Base-by-base conservation (phyloP, 164 flowering plant species). In the Hamamelis virginiana region DNA sequence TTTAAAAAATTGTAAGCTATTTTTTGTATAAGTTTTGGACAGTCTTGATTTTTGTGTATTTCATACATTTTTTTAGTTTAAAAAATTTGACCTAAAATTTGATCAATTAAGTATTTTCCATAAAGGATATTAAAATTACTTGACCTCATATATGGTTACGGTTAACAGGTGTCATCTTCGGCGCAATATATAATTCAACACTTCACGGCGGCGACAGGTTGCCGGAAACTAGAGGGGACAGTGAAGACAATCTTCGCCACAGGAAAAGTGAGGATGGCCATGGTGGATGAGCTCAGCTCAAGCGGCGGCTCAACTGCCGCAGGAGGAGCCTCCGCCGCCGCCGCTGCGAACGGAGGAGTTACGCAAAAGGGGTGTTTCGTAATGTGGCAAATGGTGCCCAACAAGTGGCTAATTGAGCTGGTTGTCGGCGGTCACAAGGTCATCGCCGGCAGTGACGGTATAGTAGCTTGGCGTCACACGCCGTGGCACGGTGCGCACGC, bases 401-500 rank as follows among this genome's bases (percentile, higher is more conserved):
- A 83, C n/a, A 88, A 78, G 76, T 91, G 97, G 97, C 80, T 82
- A 14, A 72, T 91, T 46, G 97, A 91, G 84, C 86, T 91, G 13
- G 93, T 82, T 23, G 87, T 91, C 1, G 83, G 75, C 5, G 86
- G 86, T 4, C 86, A 83, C 66, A 91, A 87, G 74, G 84, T 91
- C 1, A 78, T 80, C 0, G 94, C 97, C n/a, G 97, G 95, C 8
- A 84, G 97, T 64, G 86, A 91, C 56, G 97, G 97, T 62, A 81
- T 72, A 28, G 82, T 89, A 26, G 95, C 94, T 43, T 91, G 97
- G 97, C 85, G 95, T 14, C 92, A 89, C 76, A 91, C 95, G 2
- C 97, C 95, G 0, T 91, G 97, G 97, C 89, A 88, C 51, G 85
- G 87, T 18, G 64, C 86, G 0, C 97, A 89, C 26, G 84, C 91